Base-by-base conservation (phyloP, 768 basidiomycete species). In the Kwoniella pini region DNA sequence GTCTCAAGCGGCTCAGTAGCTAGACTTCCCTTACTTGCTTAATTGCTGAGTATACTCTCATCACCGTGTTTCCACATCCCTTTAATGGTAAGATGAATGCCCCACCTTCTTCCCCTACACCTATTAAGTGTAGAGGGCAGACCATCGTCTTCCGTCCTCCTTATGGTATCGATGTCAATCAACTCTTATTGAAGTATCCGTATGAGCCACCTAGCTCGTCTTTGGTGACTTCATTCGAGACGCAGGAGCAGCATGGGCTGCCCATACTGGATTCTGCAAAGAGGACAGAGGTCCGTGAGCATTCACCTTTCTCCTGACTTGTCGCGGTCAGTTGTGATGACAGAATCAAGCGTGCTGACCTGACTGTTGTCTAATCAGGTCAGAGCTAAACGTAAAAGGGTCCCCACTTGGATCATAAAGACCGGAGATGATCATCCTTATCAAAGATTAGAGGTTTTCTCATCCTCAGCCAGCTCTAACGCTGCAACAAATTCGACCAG, bases 391-490 rank as follows among this genome's bases (percentile, higher is more conserved):
- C 33, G 33, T 36, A 50, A 50, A 24, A 50, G 28, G 30, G 31
- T n/a, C 17, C 28, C 48, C 19, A 31, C 48, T 15, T 24, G 2
- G 17, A 50, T 31, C 27, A 50, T 50, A 27, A 28, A 24, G 48
- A 30, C 24, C 7, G 48, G 48, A 13, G 15, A 36, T 15, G 33
- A 19, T 7, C 17, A 50, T 28, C 13, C 48, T 15, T 50, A 50
- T 19, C 28, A 50, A 19, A 19, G n/a, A 6, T 50, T 50, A n/a
- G 48, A 50, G 11, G 22, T 46, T 12, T 50, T 50, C 28, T 50
- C 48, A 6, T 50, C 48, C 17, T 50, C 48, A 17, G 48, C 30
- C 4, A 50, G 48, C n/a, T 50, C 48, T 10, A 33, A 50, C n/a
- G 28, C 33, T 36, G 7, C 33, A 36, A 7, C 33, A 7, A 15